Percentiles rank a stretch among this genome's conserved stretches.
These are phyloP conservation scores for Anthracocystis panici-leucophaei DNA, from an alignment of 1,284 basidiomycete species.

Conservation along the genomic window DNA sequence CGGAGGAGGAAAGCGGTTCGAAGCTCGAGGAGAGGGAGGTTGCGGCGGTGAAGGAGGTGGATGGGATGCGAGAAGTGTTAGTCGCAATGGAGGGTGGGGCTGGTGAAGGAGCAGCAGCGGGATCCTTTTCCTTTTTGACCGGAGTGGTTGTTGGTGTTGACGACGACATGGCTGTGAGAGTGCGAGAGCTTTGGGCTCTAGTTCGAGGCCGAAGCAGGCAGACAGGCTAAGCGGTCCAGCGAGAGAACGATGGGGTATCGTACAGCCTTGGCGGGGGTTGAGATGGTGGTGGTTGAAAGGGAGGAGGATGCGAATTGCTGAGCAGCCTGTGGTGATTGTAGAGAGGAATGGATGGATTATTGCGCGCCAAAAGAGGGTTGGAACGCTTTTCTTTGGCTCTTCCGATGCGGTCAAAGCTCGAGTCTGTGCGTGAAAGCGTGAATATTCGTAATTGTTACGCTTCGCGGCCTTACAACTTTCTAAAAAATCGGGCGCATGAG, in stretches of 20 bases:
- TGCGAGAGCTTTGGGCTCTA: too few species aligned
- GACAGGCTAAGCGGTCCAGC: neutral
- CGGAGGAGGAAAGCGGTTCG: constrained; percentile 43
- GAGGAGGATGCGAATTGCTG: neutral
- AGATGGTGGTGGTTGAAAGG: neutral
- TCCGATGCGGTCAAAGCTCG: constrained; percentile 9
- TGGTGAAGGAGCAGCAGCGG: constrained; percentile 3
- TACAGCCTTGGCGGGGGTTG: too few species aligned
- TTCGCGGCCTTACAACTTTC: neutral
- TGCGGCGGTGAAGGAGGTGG: constrained; percentile 27
- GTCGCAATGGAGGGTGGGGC: constrained; percentile 36
- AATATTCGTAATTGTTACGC: neutral
- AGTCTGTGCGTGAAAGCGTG: constrained; percentile 39
- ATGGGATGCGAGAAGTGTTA: constrained; percentile 35
- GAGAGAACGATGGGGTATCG: neutral
- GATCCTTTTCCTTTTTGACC: constrained; percentile 31
- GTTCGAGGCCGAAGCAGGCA: neutral
- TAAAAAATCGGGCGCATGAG: neutral
- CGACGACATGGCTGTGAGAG: constrained; percentile 19
- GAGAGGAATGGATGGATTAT: neutral
- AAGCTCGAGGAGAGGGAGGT: constrained; percentile 43
- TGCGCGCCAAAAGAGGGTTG: neutral
- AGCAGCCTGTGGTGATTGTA: neutral
- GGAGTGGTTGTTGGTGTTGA: constrained; percentile 25
- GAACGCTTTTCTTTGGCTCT: constrained; percentile 1